Evolutionary conservation across 2,329 filamentous ascomycete species (phyloP).

Genomic region (Botrytis byssoidea): DNA sequence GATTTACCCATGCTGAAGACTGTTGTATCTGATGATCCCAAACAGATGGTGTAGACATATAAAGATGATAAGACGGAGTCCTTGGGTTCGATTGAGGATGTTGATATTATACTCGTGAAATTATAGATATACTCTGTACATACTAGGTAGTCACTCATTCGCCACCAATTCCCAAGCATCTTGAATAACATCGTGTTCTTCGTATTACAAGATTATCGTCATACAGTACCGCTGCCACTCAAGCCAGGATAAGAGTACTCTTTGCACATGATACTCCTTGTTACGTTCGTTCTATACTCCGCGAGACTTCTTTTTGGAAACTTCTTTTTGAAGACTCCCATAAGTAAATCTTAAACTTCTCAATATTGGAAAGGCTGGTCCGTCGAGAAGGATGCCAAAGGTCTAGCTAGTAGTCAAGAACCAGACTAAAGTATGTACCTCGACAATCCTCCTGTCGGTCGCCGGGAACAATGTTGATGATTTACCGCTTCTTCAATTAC

Average conservation of each 20-base stretch:
- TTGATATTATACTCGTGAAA: not conserved
- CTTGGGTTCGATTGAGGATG: not conserved
- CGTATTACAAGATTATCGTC: constrained; percentile 4
- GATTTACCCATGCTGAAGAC: not conserved
- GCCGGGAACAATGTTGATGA: not conserved
- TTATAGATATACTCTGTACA: not conserved
- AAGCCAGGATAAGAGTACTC: not conserved
- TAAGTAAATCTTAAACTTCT: not conserved
- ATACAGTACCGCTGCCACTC: not conserved
- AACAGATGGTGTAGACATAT: not conserved
- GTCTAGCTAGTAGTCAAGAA: not conserved
- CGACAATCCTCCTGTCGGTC: not conserved
- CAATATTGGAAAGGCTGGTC: not conserved
- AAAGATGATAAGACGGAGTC: not conserved
- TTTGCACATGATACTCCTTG: not conserved
- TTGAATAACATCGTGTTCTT: constrained; percentile 2
- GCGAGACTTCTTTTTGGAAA: not conserved
- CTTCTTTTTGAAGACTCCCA: not conserved
- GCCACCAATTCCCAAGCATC: constrained; percentile 5
- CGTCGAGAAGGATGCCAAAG: not conserved
- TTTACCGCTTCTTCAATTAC: not conserved
- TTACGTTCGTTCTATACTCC: not conserved
- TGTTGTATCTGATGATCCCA: not conserved
- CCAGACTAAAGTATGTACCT: not conserved
- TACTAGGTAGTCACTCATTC: not conserved